These are phyloP conservation scores for Plenodomus lindquistii DNA, from an alignment of 2,329 filamentous ascomycete genomes.

Conservation along the genomic window DNA sequence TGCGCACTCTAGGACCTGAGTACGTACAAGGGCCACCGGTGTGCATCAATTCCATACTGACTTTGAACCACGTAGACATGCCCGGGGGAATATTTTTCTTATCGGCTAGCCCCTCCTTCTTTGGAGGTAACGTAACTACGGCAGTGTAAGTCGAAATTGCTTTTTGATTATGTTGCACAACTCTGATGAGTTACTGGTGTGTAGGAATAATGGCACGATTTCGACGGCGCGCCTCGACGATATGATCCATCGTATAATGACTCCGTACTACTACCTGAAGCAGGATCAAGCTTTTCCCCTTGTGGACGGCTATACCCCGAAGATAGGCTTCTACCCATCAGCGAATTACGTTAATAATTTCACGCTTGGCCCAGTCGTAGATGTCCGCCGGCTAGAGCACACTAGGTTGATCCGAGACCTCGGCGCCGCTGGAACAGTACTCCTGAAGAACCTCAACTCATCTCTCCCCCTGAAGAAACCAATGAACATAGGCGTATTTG, in stretches of 20 bases:
- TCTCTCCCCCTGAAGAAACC: slow-evolving; percentile 57
- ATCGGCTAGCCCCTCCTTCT: slow-evolving; percentile 27
- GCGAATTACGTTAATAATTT: slow-evolving; percentile 34
- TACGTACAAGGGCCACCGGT: slow-evolving; percentile 67
- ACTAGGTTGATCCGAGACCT: slow-evolving; percentile 44
- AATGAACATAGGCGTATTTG: slow-evolving; percentile 53
- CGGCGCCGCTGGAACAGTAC: slow-evolving; percentile 47
- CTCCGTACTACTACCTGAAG: slow-evolving; percentile 49
- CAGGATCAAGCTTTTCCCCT: slow-evolving; percentile 44
- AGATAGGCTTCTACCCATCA: slow-evolving; percentile 22
- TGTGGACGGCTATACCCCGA: slow-evolving; percentile 37
- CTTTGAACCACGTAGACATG: slow-evolving; percentile 36
- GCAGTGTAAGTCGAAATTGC: slow-evolving; percentile 19
- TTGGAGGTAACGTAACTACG: slow-evolving; percentile 43
- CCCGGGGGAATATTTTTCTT: slow-evolving; percentile 36
- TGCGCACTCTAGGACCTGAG: slow-evolving; percentile 53
- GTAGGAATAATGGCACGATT: slow-evolving; percentile 45
- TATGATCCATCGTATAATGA: slow-evolving; percentile 52
- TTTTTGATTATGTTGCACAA: not conserved
- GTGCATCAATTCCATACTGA: too few species aligned
- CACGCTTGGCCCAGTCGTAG: slow-evolving; percentile 37
- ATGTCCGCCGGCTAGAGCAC: slow-evolving; percentile 46
- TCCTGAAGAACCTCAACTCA: slow-evolving; percentile 54
- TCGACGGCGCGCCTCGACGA: slow-evolving; percentile 48
- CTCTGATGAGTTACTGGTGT: not conserved